A percentile compares a stretch with the other conserved stretches of the same genome.
Evolutionary conservation across 495 filamentous ascomycete species (phyloP).

Genomic region (Aspergillus diversus): DNA sequence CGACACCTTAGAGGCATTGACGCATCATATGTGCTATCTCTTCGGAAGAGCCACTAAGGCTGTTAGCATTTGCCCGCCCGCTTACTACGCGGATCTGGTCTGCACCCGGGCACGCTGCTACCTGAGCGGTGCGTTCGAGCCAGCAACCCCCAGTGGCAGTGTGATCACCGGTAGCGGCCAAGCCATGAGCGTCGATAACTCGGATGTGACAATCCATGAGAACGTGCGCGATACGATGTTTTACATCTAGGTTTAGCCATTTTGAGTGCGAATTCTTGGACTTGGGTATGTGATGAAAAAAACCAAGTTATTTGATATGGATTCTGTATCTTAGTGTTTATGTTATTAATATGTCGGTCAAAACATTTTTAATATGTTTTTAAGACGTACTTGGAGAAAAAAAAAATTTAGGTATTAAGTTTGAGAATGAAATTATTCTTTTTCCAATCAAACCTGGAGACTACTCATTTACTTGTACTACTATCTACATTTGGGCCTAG

Average conservation of each 20-base stretch:
- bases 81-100: conserved; percentile 81
- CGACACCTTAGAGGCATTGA: conserved; percentile 64
- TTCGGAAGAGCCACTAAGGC: conserved; percentile 81
- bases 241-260: conserved; percentile 59
- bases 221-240: conserved; percentile 71
- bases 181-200: conserved; percentile 1
- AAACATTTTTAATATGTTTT: no score
- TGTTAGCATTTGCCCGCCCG: conserved; percentile 78
- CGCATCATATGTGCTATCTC: conserved; percentile 76
- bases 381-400: no score
- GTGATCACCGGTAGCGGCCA: conserved; percentile 24
- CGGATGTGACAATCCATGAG: conserved; percentile 44
- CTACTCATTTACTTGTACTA: no score
- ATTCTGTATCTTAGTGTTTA: no score
- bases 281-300: no score
- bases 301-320: no score
- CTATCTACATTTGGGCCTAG: no score
- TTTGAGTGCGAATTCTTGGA: no score
- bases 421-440: no score
- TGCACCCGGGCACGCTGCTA: conserved; percentile 73
- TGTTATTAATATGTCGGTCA: no score
- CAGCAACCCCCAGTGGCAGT: conserved; percentile 29
- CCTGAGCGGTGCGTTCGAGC: conserved; percentile 24
- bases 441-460: no score
- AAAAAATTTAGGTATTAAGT: no score